Evolutionary conservation across 352 stramenopile genomes (phyloP).

Genomic region (Globisporangium canariense): DNA sequence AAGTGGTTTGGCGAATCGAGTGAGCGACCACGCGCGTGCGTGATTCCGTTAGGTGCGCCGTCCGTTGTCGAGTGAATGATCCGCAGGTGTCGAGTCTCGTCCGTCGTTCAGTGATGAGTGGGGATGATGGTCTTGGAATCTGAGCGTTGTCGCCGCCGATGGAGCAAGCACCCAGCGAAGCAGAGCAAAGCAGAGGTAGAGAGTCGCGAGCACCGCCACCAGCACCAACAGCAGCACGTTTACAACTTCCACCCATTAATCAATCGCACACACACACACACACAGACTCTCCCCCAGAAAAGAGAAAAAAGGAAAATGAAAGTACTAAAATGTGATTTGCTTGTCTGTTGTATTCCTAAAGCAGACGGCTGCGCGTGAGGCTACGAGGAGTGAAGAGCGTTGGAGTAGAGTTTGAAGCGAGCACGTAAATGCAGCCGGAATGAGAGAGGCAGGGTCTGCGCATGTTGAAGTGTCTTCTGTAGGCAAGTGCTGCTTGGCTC

Average conservation of each 20-base stretch:
- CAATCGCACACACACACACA: not conserved
- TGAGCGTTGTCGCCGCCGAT: not conserved
- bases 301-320: conserved; percentile 10
- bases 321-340: conserved; percentile 8
- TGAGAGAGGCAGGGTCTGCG: too few relatives aligned
- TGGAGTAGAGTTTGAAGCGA: too few relatives aligned
- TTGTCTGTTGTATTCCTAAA: not conserved
- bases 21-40: conserved; percentile 4
- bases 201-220: not conserved
- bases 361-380: not conserved
- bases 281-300: not conserved
- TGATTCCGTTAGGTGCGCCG: not conserved
- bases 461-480: too few relatives aligned
- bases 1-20: conserved; percentile 11
- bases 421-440: too few relatives aligned
- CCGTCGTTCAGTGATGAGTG: not conserved
- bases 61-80: conserved; percentile 7
- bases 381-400: not conserved
- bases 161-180: conserved; percentile 1
- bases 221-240: not conserved
- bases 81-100: conserved; percentile 1
- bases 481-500: too few relatives aligned
- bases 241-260: not conserved
- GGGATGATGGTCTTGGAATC: not conserved
- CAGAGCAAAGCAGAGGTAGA: not conserved